Percentiles rank a stretch among this genome's conserved stretches.
phyloP scores from a whole-genome alignment of 306 rosid genomes.

The Quercus variabilis region DNA sequence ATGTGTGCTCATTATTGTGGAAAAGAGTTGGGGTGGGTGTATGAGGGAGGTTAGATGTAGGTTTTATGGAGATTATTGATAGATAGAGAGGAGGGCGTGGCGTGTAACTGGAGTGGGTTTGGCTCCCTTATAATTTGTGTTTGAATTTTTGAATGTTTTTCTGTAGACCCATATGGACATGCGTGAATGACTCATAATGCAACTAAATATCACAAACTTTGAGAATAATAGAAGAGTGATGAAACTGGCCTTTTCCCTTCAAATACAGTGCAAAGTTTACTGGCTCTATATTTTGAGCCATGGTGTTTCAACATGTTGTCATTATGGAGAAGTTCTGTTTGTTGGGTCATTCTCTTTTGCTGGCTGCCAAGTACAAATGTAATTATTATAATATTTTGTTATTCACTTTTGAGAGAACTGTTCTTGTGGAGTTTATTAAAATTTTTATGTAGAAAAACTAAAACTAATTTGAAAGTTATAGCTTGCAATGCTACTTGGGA shows the following conservation, averaged over 20 bases:
- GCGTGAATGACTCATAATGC: not conserved
- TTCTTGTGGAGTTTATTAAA: not conserved
- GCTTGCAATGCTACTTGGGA: not conserved
- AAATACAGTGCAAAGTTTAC: not conserved
- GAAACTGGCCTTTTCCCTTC: not conserved
- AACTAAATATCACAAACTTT: not conserved
- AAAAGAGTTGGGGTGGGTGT: not conserved
- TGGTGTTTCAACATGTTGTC: not conserved
- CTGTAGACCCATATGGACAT: not conserved
- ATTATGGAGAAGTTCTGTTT: not conserved
- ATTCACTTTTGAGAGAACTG: not conserved
- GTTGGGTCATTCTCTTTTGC: not conserved
- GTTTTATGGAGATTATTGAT: not conserved
- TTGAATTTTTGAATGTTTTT: not conserved
- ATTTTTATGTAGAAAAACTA: not conserved
- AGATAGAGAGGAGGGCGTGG: not conserved
- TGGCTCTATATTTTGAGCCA: not conserved
- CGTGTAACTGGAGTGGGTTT: not conserved
- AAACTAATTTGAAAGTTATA: not conserved
- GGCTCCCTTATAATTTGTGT: not conserved
- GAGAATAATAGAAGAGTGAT: not conserved
- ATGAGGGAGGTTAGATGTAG: not conserved
- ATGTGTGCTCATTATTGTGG: not conserved
- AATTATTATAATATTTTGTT: not conserved
- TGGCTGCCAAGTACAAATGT: not conserved